Evolutionary conservation across 2,329 filamentous ascomycete genomes (phyloP).

Genomic region (Grosmannia huntii): DNA sequence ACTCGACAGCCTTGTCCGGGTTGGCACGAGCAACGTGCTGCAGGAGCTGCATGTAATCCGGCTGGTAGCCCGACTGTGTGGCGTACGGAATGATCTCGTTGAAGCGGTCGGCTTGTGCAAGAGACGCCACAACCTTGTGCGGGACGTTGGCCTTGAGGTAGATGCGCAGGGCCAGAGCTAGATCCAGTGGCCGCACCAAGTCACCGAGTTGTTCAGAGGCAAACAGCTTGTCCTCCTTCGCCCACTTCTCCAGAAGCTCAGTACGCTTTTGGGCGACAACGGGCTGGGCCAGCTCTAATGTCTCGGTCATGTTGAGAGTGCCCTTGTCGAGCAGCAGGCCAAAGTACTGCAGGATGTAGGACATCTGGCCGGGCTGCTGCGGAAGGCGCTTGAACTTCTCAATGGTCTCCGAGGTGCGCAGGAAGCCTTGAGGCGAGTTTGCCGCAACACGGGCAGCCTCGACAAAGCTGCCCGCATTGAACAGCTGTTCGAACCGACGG

Average conservation of each 20-base stretch:
- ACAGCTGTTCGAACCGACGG: conserved; percentile 82
- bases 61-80: conserved; percentile 71
- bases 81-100: conserved; percentile 93
- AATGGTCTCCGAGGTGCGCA: conserved; percentile 89
- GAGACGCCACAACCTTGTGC: conserved; percentile 87
- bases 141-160: conserved; percentile 85
- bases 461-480: conserved; percentile 65
- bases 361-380: conserved; percentile 72
- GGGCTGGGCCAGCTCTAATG: conserved; percentile 81
- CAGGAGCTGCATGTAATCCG: conserved; percentile 87
- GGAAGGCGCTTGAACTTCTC: conserved; percentile 87
- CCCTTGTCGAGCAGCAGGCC: conserved; percentile 96
- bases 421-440: conserved; percentile 89
- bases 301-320: conserved; percentile 82
- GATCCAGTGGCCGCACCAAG: conserved; percentile 77
- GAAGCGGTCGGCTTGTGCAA: conserved; percentile 92
- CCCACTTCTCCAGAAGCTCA: conserved; percentile 94
- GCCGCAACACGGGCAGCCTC: conserved; percentile 93
- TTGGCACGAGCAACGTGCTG: conserved; percentile 87
- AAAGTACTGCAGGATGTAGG: conserved; percentile 92
- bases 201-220: conserved; percentile 95
- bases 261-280: conserved; percentile 90
- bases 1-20: conserved; percentile 88
- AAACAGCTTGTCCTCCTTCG: conserved; percentile 89
- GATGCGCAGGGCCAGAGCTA: conserved; percentile 74